phyloP scores from a whole-genome alignment of 371 early-diverging fungal species.

The Zychaea mexicana region DNA sequence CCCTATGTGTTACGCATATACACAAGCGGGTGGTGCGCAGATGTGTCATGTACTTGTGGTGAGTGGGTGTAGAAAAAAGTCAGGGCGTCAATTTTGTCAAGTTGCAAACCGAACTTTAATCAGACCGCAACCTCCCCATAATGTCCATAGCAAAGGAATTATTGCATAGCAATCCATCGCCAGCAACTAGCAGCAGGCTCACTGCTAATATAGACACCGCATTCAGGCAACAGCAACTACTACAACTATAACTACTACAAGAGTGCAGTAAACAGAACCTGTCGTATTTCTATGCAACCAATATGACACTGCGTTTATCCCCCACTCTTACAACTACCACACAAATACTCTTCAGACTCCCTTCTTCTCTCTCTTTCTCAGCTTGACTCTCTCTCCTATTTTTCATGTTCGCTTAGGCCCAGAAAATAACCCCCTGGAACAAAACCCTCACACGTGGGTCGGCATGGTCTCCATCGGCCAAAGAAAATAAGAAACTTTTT shows the following conservation, averaged over 20 bases:
- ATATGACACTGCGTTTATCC: slow-evolving; percentile 15
- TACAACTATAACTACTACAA: neutral
- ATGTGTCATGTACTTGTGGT: neutral
- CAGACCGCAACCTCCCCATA: slow-evolving; percentile 3
- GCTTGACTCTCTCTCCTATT: neutral
- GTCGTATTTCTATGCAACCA: slow-evolving; percentile 15
- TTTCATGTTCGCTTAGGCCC: slow-evolving; percentile 10
- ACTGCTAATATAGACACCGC: too few relatives aligned
- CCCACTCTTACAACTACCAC: neutral
- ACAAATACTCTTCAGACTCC: neutral
- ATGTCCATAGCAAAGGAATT: slow-evolving; percentile 3
- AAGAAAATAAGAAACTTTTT: neutral
- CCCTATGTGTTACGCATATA: neutral
- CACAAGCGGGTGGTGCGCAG: neutral
- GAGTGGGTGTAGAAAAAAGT: neutral
- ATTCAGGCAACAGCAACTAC: neutral
- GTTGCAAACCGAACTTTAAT: slow-evolving; percentile 23
- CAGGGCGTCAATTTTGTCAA: slow-evolving; percentile 18
- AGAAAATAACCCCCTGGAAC: neutral
- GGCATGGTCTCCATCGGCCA: neutral
- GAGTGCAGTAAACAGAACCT: neutral
- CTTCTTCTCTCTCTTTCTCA: neutral
- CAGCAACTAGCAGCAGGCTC: too few relatives aligned
- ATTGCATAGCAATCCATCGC: slow-evolving; percentile 1
- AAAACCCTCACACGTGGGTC: slow-evolving; percentile 14